Conservation (phyloP, 2,329 filamentous ascomycete species). For the Didymella sp. region DNA sequence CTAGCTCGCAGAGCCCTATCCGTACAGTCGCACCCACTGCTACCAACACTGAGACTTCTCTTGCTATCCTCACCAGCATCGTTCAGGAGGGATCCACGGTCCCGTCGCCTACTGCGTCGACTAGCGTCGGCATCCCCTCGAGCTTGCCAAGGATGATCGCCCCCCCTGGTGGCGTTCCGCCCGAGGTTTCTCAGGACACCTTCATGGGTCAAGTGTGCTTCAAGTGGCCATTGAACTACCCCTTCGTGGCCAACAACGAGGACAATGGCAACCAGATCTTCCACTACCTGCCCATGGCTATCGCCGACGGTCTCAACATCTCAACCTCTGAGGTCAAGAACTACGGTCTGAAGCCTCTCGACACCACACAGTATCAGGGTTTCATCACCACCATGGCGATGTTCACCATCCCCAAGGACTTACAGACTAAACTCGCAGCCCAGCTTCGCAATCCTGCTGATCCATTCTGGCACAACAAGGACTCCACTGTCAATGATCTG, state of each 20-base stretch:
- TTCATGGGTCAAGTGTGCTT: constrained; percentile 86
- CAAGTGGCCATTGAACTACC: constrained; percentile 79
- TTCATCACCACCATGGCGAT: constrained; percentile 82
- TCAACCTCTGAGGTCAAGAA: constrained; percentile 64
- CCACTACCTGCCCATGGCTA: constrained; percentile 73
- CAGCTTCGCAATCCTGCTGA: constrained; percentile 76
- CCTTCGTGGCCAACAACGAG: constrained; percentile 73
- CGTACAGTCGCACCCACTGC: constrained; percentile 57
- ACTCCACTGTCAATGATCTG: constrained; percentile 71
- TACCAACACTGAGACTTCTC: constrained; percentile 54
- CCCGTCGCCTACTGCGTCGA: constrained; percentile 52
- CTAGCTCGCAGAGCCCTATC: constrained; percentile 37
- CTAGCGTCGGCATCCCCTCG: constrained; percentile 64
- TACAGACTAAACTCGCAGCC: constrained; percentile 65
- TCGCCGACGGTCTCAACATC: constrained; percentile 68
- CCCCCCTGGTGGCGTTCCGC: constrained; percentile 66
- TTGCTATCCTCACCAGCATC: constrained; percentile 67
- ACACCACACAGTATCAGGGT: constrained; percentile 71
- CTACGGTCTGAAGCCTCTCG: constrained; percentile 75
- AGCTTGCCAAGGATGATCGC: constrained; percentile 77
- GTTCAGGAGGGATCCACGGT: constrained; percentile 61
- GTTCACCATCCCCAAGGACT: constrained; percentile 55
- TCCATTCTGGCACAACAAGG: constrained; percentile 74
- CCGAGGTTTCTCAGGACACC: constrained; percentile 65
- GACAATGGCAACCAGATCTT: constrained; percentile 86